Evolutionary conservation across 176 grass and related monocot genomes (phyloP).

Genomic region (Zea luxurians): DNA sequence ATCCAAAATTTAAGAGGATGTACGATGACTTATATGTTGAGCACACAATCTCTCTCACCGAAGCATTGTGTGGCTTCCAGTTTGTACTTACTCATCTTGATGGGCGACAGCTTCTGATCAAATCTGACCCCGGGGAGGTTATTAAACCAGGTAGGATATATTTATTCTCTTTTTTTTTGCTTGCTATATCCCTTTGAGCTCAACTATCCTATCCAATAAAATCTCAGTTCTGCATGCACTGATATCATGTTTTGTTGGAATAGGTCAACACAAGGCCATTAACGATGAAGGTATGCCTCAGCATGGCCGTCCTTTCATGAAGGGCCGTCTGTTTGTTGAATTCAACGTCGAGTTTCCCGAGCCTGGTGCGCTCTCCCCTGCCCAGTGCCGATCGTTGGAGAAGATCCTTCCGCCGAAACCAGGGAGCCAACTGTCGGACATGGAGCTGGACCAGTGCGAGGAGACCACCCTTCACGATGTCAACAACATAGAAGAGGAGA

Average conservation of each 20-base stretch:
- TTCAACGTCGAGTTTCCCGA: slow-evolving; percentile 87
- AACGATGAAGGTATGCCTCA: slow-evolving; percentile 97
- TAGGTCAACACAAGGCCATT: slow-evolving; percentile 84
- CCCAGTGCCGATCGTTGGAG: slow-evolving; percentile 60
- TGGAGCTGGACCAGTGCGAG: slow-evolving; percentile 77
- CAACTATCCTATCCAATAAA: not conserved
- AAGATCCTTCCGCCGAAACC: slow-evolving; percentile 58
- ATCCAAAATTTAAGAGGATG: slow-evolving; percentile 91
- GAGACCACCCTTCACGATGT: slow-evolving; percentile 81
- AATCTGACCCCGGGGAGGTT: slow-evolving; percentile 85
- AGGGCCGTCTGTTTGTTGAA: slow-evolving; percentile 77
- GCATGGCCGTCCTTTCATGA: slow-evolving; percentile 86
- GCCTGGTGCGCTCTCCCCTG: slow-evolving; percentile 46
- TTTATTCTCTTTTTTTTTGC: not conserved
- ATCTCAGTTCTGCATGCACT: not conserved
- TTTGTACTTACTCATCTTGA: slow-evolving; percentile 93
- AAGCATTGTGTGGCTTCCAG: slow-evolving; percentile 91
- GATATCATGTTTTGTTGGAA: slow-evolving; percentile 13
- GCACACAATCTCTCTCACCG: slow-evolving; percentile 72
- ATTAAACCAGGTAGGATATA: slow-evolving; percentile 72
- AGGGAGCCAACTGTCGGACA: slow-evolving; percentile 43
- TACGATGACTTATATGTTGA: slow-evolving; percentile 74
- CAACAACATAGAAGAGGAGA: slow-evolving; percentile 94
- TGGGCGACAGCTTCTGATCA: slow-evolving; percentile 80
- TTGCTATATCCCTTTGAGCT: not conserved